Percentiles rank a stretch among this genome's conserved stretches.
These are phyloP conservation scores for Berberis thunbergii DNA, from an alignment of 164 flowering plant species.

Conservation along the genomic window DNA sequence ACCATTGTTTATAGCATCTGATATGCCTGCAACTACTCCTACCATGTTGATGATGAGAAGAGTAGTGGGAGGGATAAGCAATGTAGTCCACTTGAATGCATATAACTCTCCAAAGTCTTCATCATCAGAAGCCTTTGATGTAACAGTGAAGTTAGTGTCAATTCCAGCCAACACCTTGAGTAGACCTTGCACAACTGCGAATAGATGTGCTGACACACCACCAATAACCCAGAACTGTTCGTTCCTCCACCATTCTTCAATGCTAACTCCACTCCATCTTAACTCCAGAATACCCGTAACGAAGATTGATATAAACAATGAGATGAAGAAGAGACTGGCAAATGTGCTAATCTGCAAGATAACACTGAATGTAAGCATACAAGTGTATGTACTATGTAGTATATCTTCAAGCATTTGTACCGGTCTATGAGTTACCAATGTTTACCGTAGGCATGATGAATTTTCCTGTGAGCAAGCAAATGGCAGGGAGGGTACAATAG, in stretches of 20 bases:
- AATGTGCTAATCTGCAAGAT: constrained; percentile 14
- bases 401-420: background rate
- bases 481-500: constrained; percentile 77
- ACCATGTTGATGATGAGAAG: constrained; percentile 71
- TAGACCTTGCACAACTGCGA: constrained; percentile 90
- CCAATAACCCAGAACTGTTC: constrained; percentile 99
- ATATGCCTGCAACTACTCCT: constrained; percentile 88
- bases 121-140: constrained; percentile 74
- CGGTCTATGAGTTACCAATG: background rate
- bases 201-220: constrained; percentile 96
- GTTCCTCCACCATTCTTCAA: constrained; percentile 86
- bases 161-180: constrained; percentile 77
- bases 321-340: constrained; percentile 66
- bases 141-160: constrained; percentile 91
- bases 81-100: constrained; percentile 79
- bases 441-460: constrained; percentile 93
- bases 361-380: background rate
- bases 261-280: constrained; percentile 88
- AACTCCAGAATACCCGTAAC: constrained; percentile 74
- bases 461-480: constrained; percentile 90
- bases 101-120: constrained; percentile 77
- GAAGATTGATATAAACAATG: constrained; percentile 83
- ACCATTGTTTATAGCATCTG: constrained; percentile 79
- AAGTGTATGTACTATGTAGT: constrained; percentile 16
- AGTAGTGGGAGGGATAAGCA: constrained; percentile 81